phyloP scores from a whole-genome alignment of 2,329 filamentous ascomycete species.

The Paecilomyces sp. region DNA sequence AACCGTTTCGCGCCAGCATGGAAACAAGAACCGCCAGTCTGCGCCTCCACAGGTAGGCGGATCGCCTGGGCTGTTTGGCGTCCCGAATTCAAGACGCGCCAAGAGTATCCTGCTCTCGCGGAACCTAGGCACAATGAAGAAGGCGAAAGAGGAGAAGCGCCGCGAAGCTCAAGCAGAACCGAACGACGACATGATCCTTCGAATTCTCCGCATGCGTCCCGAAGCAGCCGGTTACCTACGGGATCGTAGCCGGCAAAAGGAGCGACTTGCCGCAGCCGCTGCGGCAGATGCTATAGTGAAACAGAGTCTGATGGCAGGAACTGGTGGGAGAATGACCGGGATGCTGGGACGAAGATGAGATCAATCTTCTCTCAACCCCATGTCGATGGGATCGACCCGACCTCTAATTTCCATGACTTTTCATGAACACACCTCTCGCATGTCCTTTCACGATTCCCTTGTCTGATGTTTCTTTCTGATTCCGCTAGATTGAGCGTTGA shows the following conservation, averaged over 20 bases:
- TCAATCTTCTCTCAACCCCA: not conserved
- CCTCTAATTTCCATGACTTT: not conserved
- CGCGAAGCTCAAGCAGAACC: constrained; percentile 94
- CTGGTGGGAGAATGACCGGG: constrained; percentile 46
- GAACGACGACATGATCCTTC: constrained; percentile 94
- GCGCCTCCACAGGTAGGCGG: constrained; percentile 52
- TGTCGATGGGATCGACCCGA: not conserved
- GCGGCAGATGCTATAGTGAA: constrained; percentile 91
- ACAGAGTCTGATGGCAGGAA: constrained; percentile 68
- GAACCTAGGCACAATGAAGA: constrained; percentile 92
- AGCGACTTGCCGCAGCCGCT: constrained; percentile 79
- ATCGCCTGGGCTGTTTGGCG: constrained; percentile 44
- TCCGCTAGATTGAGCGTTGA: not conserved
- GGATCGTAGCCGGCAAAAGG: constrained; percentile 87
- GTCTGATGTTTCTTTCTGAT: constrained; percentile 1
- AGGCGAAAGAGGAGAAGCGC: constrained; percentile 91
- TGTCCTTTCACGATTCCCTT: constrained; percentile 7
- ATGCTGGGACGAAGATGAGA: constrained; percentile 26
- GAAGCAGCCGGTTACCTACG: constrained; percentile 83
- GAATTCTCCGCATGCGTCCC: constrained; percentile 89
- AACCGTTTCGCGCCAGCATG: constrained; percentile 69
- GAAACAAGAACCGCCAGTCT: constrained; percentile 59
- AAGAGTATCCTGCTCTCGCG: constrained; percentile 85
- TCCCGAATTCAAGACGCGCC: constrained; percentile 43
- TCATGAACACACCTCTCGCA: constrained; percentile 1